Evolutionary conservation across 768 basidiomycete species (phyloP), one percentile per base, ranked within the genome.

Genomic region (Calocera cornea): DNA sequence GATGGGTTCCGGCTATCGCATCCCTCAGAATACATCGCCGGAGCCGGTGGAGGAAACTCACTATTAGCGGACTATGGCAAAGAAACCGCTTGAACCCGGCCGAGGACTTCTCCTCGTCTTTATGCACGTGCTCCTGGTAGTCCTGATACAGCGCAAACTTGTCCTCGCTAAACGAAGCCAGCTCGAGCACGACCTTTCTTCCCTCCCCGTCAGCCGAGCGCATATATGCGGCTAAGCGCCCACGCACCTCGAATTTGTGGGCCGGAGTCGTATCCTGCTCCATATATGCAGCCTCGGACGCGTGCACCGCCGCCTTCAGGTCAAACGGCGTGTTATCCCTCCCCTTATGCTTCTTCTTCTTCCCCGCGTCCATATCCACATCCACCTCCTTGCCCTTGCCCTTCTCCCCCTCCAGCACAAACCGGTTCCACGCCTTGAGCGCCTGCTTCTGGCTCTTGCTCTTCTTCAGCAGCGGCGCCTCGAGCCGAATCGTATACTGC

Each of bases 401-500:
- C 16, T 70, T 47, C 22, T 69, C 71, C 2, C 82, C 86, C 8
- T 78, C 72, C 19, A 83, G 71, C 16, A 92, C 77, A 71, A 83
- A 89, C 27, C 84, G 83, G 75, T 88, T 90, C 86, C 88, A 95
- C 34, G 90, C 81, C 74, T 87, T 86, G 54, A 92, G 69, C 1
- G 90, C 75, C 74, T 92, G 87, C 44, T 91, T 80, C 72, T 92
- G 88, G 69, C 86, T 86, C 72, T 84, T 85, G 16, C 89, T 86
- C 0, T 88, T 82, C 69, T 83, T 83, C 77, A 92, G 92, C 38
- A 75, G 76, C 1, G 79, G 73, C 1, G 84, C 86, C 74, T 89
- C 89, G 65, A 90, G 80, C 92, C 85, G 90, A 75, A 97, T 97
- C 1, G 95, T 92, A 74, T 97, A 95, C 71, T 93, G 90, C 0